Percentiles rank a stretch among this genome's conserved stretches.
Conservation (phyloP, 164 flowering plant species). For the Sedum album region DNA sequence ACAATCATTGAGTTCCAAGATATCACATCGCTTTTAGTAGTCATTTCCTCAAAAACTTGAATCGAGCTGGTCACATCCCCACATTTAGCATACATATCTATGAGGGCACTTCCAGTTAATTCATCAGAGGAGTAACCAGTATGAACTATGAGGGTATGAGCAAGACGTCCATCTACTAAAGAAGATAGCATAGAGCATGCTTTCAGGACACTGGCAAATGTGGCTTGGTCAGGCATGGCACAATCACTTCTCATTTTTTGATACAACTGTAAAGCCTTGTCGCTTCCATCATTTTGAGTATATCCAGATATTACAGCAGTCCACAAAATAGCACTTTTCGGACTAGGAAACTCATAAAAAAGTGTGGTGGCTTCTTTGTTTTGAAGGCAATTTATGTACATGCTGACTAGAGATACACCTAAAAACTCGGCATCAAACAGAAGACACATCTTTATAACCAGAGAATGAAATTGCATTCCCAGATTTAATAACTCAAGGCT, state of each 20-base stretch:
- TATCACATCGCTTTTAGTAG: background rate
- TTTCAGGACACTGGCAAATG: background rate
- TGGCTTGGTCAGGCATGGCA: background rate
- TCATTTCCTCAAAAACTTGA: background rate
- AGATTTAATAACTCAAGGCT: background rate
- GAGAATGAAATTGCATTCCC: background rate
- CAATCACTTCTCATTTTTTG: background rate
- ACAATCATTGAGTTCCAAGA: background rate
- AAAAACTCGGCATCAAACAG: background rate
- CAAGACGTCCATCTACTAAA: background rate
- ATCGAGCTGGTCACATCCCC: background rate
- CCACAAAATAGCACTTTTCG: background rate
- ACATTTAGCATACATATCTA: background rate
- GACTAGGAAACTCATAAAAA: background rate
- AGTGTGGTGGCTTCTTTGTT: background rate
- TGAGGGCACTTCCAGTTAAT: background rate
- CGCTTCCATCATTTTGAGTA: background rate
- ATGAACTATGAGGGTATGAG: background rate
- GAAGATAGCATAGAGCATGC: background rate
- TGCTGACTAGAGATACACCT: background rate
- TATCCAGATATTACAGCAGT: background rate
- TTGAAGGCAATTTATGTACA: background rate
- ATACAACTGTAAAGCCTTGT: background rate
- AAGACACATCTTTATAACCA: background rate
- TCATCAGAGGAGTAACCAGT: background rate